Evolutionary conservation across 2,329 filamentous ascomycete species (phyloP), one percentile per base, ranked within the genome.

Genomic region (Aspergillus sp.): DNA sequence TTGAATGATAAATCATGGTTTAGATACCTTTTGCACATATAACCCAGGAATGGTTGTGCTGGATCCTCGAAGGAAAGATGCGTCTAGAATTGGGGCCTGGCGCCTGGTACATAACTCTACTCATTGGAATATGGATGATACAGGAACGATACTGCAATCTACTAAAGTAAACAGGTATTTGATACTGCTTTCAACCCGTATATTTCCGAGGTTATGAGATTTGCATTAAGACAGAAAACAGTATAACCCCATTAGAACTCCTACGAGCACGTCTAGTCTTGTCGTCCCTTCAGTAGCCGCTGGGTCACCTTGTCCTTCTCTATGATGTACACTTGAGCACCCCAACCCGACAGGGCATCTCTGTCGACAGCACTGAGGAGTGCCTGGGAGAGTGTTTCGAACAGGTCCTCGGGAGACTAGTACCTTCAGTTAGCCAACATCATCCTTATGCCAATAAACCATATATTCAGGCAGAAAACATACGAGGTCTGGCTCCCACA

Each of bases 231-330:
- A 59, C 49, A 55, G 55, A 62, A 49, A 65, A 63, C 55, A 63
- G 59, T 63, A 59, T 64, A 68, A 68, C 56, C 62, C 63, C 60
- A 68, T 64, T 62, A 67, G 43, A 55, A 52, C 48, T 33, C 49
- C 33, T 33, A 46, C 23, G 49, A 45, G 43, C 49, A 21, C 21
- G 33, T 70, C 70, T 91, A 93, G 77, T 98, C 93, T 82, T 98
- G 93, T 82, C 93, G 87, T 74, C 93, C 93, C 87, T 98, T 98
- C 77, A 99, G 83, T 87, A 99, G 86, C 76, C 95, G 86, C 89
- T 98, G 97, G 72, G 95, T 98, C 63, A 99, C 91, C 90, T 98
- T 98, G 82, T 96, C 93, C 86, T 99, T 99, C 84, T 98, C 95
- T 77, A 99, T 96, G 73, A 99, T 96, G 81, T 98, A 99, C 68